Base-by-base conservation (phyloP, 257 asterid species). In the Ilex aquifolium region DNA sequence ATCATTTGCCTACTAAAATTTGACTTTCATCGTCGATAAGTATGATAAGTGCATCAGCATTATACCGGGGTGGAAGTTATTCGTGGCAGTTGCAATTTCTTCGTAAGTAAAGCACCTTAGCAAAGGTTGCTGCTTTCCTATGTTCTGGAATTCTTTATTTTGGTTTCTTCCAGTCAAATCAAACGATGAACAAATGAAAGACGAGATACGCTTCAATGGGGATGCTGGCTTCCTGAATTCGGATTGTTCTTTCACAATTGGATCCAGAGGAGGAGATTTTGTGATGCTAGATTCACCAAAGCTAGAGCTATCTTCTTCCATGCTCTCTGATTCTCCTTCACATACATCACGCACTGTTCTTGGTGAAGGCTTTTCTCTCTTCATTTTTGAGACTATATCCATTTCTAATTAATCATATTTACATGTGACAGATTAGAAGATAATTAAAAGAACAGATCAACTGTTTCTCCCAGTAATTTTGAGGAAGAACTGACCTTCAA, bases 81-180 rank as follows among this genome's bases (percentile, higher is more conserved):
- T 85, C 10, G 96, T 89, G 60, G 96, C 88, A 53, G 15, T 81
- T 29, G 88, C 78, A 17, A 89, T 76, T 63, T 84, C 85, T 63
- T 76, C 76, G 69, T 77, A 81, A 62, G 69, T 66, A 75, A 82
- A 89, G 70, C 96, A 84, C 77, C 69, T 77, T 13, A 84, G 56
- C 63, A 60, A 27, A 31, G 90, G 61, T 31, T 65, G 79, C 5
- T 77, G 69, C 68, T 74, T 75, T 44, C 67, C 79, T 7, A 66
- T 70, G 51, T 30, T 44, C 31, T 54, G 62, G 4, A 64, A 65
- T 44, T 32, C 73, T 30, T 67, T 65, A 21, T 55, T 75, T 67
- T 73, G 58, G 77, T 71, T 86, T 59, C 75, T 69, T 10, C 67
- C 66, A 57, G 54, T 79, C 68, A 60, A 62, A 72, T 75, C 61